These are phyloP conservation scores for Hypocreales sp. DNA, from an alignment of 2,329 filamentous ascomycete species.

Conservation along the genomic window DNA sequence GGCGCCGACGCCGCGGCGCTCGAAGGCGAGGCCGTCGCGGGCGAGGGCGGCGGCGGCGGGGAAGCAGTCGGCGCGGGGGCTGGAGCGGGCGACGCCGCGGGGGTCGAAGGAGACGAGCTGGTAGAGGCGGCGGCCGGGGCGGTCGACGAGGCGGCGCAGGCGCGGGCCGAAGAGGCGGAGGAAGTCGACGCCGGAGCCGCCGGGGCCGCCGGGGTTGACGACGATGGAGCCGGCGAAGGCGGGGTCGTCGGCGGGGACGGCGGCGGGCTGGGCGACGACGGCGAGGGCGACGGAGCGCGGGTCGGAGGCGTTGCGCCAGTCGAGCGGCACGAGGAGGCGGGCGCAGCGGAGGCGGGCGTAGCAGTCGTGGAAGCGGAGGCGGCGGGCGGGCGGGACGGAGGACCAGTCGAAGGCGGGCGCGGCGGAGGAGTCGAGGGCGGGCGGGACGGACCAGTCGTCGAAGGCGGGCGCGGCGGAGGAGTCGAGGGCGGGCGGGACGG, in stretches of 20 bases:
- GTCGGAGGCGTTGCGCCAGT: slow-evolving; percentile 20
- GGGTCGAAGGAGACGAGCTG: slow-evolving; percentile 29
- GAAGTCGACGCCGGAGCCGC: slow-evolving; percentile 21
- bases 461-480: too few relatives aligned
- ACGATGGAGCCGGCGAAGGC: slow-evolving; percentile 26
- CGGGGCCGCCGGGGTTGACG: slow-evolving; percentile 29
- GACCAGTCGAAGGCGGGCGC: slow-evolving; percentile 20
- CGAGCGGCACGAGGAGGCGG: slow-evolving; percentile 24
- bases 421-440: too few relatives aligned
- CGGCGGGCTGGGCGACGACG: slow-evolving; percentile 23
- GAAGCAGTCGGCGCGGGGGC: slow-evolving; percentile 23
- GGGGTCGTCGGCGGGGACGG: slow-evolving; percentile 19
- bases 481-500: too few relatives aligned
- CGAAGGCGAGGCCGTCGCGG: slow-evolving; percentile 12
- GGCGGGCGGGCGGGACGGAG: slow-evolving; percentile 14
- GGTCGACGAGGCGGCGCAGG: slow-evolving; percentile 14
- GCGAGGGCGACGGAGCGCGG: slow-evolving; percentile 20
- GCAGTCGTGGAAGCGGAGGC: slow-evolving; percentile 23
- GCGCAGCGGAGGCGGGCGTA: slow-evolving; percentile 23
- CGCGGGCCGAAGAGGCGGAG: slow-evolving; percentile 9
- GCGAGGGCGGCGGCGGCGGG: slow-evolving; percentile 12
- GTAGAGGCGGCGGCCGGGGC: slow-evolving; percentile 16
- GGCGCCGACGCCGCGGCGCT: slow-evolving; percentile 15
- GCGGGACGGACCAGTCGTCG: too few relatives aligned
- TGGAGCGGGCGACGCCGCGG: slow-evolving; percentile 21